Evolutionary conservation across 1,284 basidiomycete genomes (phyloP).

Genomic region (Microbotryum scabiosae): DNA sequence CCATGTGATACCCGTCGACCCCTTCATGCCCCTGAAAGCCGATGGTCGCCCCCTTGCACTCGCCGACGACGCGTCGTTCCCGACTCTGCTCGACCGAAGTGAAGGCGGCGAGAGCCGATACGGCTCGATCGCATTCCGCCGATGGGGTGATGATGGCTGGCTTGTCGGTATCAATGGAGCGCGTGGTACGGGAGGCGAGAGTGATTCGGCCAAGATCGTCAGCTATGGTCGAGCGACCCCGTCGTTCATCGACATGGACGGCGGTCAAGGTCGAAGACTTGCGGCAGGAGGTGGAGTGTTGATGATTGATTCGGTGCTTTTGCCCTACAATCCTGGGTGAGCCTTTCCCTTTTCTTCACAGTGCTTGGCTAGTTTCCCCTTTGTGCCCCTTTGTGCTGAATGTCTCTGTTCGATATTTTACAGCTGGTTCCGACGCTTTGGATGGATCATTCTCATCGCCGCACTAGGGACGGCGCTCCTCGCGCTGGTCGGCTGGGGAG

Average conservation of each 20-base stretch:
- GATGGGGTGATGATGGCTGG: conserved; percentile 48
- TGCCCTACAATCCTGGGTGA: conserved; percentile 65
- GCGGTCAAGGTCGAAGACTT: conserved; percentile 35
- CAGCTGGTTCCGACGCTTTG: conserved; percentile 61
- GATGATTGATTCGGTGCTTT: conserved; percentile 69
- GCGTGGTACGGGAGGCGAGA: conserved; percentile 59
- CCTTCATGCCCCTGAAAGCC: neutral
- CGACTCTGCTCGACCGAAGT: conserved; percentile 56
- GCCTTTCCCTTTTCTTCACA: neutral
- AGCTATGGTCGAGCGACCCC: conserved; percentile 72
- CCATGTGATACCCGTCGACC: conserved; percentile 59
- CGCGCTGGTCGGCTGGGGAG: conserved; percentile 5
- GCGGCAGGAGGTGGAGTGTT: conserved; percentile 67
- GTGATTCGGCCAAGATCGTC: conserved; percentile 67
- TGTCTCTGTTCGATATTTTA: no score
- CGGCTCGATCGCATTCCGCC: conserved; percentile 71
- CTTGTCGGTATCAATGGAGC: conserved; percentile 87
- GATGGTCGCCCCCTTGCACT: conserved; percentile 57
- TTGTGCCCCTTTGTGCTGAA: no score
- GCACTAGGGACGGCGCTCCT: conserved; percentile 5
- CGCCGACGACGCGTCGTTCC: conserved; percentile 61
- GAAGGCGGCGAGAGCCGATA: conserved; percentile 48
- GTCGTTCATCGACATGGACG: conserved; percentile 36
- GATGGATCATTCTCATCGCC: conserved; percentile 37
- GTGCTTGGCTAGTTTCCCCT: neutral